Base-by-base conservation (phyloP, 2,329 filamentous ascomycete species). In the Epichloe festucae region DNA sequence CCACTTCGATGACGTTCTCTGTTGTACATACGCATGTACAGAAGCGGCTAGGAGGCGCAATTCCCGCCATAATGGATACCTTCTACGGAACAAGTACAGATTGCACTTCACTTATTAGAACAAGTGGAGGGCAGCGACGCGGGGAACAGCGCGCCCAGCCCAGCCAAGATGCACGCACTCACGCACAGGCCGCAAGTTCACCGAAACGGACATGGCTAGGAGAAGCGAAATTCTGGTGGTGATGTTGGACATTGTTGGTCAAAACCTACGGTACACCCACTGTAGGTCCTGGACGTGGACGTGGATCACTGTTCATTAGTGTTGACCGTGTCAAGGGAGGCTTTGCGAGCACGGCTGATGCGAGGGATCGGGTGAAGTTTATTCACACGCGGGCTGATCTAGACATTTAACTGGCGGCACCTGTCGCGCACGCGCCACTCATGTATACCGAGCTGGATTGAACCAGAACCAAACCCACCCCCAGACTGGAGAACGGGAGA, bases 311-410 rank as follows among this genome's bases (percentile, higher is more conserved):
- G 10, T 21, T 19, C 27, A 10, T 43, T 21, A 43, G 8, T 43
- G 19, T 12, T 23, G 17, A 15, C 41, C 12, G 11, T 12, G 12
- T 43, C 19, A 23, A 17, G 41, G 31, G 31, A 10, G 31, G 31
- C 31, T 31, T 11, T 10, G 31, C 31, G 10, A 31, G 31, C 10
- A 19, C 17, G 41, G 41, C 3, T 12, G 8, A 43, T 43, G 11
- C n/a, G 17, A 43, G 14, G 21, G n/a, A 15, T 34, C 23, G 21
- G 14, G 12, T 19, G 23, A 48, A 48, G 46, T 43, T 12, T 47
- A 39, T 41, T 36, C 15, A 40, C 46, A 49, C 40, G 50, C 46
- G 46, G 46, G 46, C 46, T 31, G 35, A 31, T 48, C 50, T 6
- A 11, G 19, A 21, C 41, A 12, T 46, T 36, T 42, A 27, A 52